Base-by-base conservation (phyloP, 2,329 filamentous ascomycete species). In the Alternaria sp. region DNA sequence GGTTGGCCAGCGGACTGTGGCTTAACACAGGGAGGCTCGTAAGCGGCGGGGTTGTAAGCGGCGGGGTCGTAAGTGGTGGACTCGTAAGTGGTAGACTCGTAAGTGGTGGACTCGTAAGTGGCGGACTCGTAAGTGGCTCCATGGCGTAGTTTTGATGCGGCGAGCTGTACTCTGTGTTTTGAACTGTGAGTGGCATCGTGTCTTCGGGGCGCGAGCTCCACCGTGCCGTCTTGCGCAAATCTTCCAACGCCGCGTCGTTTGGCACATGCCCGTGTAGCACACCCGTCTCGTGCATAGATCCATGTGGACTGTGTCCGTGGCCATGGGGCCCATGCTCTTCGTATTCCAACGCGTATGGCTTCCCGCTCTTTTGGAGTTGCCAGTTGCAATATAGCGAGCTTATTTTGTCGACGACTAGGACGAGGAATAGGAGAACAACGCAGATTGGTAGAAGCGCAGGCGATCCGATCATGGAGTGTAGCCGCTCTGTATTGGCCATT, bases 391-490 rank as follows among this genome's bases (percentile, higher is more conserved):
- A 71, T 7, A 69, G 39, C 3, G 72, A 65, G 54, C 67, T 70
- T 21, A 75, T 29, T 46, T 73, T 75, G 63, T 77, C 75, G 62
- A 65, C 64, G 34, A 67, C 51, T 0, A 74, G 60, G 10, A 75
- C 54, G 17, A 73, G 31, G 62, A 78, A 77, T 10, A 80, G 65
- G n/a, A 79, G 67, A 1, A 72, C 26, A 9, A 77, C 68, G 37
- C 72, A 72, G 36, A 73, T 70, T 0, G 78, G 78, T 2, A 79
- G 67, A 10, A 78, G 66, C 33, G 63, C 65, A 2, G 77, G 74
- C 1, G 71, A 72, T 11, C 63, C 56, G 33, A 79, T 69, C n/a
- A 73, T 66, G 5, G 56, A 44, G 50, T 70, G 69, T 1, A 73
- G 59, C 4, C 58, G 50, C 21, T 60, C 39, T 13, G 67, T 58